A percentile compares a stretch with the other conserved stretches of the same genome.
Conservation (phyloP, 2,329 filamentous ascomycete genomes). For the Phialophora macrospora region DNA sequence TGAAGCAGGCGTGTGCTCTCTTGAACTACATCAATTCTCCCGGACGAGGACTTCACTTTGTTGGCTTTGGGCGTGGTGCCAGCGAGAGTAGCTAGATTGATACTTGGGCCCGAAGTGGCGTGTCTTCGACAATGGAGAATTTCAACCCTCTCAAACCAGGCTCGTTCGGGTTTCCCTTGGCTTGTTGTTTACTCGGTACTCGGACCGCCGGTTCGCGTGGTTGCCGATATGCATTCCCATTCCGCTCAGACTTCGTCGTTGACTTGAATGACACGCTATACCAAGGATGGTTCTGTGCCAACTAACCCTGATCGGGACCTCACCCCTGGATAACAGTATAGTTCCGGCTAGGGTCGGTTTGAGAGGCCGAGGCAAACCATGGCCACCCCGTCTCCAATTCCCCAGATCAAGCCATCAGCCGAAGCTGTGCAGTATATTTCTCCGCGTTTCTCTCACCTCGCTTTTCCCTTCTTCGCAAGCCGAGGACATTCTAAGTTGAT, state of each 20-base stretch:
- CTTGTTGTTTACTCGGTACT: neutral
- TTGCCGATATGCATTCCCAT: neutral
- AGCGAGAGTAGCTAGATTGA: constrained; percentile 33
- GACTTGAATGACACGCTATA: too few relatives aligned
- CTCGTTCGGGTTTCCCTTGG: neutral
- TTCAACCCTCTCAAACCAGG: constrained; percentile 36
- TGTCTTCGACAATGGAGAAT: constrained; percentile 36
- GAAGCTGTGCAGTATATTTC: constrained; percentile 7
- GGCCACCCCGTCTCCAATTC: constrained; percentile 9
- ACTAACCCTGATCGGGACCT: constrained; percentile 7
- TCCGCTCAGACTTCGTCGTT: too few relatives aligned
- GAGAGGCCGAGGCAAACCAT: constrained; percentile 15
- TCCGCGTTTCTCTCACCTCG: constrained; percentile 1
- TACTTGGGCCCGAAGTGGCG: constrained; percentile 17
- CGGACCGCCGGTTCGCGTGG: neutral
- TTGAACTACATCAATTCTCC: constrained; percentile 34
- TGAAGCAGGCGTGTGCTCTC: constrained; percentile 17
- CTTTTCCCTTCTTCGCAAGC: neutral
- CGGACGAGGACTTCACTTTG: constrained; percentile 17
- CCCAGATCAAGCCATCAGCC: constrained; percentile 18
- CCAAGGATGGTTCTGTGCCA: neutral
- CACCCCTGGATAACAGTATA: neutral
- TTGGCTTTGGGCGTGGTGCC: constrained; percentile 20
- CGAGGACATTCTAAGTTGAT: neutral
- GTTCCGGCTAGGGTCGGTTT: neutral